phyloP scores from a whole-genome alignment of 176 grass and related monocot species.

The Stipa capillata region DNA sequence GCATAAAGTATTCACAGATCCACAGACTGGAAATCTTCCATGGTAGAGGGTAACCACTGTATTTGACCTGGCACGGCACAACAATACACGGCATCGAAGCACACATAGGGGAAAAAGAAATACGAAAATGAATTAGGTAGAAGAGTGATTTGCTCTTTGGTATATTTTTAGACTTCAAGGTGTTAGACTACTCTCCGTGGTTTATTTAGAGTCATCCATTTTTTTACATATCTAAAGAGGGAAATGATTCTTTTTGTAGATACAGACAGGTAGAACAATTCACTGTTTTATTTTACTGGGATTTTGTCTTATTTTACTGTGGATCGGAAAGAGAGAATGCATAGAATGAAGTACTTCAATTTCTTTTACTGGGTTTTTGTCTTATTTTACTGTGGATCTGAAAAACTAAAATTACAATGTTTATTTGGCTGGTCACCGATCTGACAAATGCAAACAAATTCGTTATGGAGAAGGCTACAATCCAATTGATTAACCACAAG shows the following conservation, averaged over 20 bases:
- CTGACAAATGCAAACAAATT: background rate
- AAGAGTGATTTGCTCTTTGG: conserved; percentile 27
- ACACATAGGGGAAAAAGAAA: conserved; percentile 20
- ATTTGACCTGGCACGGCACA: conserved; percentile 21
- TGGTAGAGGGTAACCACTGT: conserved; percentile 43
- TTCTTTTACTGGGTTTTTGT: background rate
- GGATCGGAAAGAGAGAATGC: conserved; percentile 23
- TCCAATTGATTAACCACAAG: background rate
- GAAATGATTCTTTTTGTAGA: conserved; percentile 95
- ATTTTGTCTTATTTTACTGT: background rate
- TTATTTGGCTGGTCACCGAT: background rate
- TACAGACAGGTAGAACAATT: conserved; percentile 37
- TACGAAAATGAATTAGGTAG: conserved; percentile 1
- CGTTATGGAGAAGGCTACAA: background rate
- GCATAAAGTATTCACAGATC: conserved; percentile 33
- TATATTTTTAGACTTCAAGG: conserved; percentile 10
- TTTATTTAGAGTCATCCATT: conserved; percentile 18
- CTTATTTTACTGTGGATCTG: background rate
- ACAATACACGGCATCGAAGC: conserved; percentile 1
- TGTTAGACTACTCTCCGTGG: background rate
- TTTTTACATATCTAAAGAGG: conserved; percentile 46
- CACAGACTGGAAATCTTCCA: conserved; percentile 56
- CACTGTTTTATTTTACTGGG: conserved; percentile 1
- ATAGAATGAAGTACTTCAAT: conserved; percentile 12
- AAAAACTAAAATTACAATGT: background rate